Evolutionary conservation across 495 filamentous ascomycete species (phyloP).

Genomic region (Penicillium soppii): DNA sequence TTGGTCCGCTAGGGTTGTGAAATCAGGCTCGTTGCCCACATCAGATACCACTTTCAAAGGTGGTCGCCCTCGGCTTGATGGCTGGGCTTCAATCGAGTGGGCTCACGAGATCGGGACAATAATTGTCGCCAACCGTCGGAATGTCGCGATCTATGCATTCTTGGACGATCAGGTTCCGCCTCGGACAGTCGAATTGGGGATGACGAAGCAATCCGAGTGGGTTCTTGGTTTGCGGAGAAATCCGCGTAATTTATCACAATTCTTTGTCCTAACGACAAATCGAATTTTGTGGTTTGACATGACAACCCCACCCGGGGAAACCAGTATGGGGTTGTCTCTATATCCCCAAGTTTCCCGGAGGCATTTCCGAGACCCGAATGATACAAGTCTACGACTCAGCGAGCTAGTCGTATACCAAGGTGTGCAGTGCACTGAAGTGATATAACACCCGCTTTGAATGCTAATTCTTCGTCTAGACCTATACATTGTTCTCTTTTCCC

Average conservation of each 20-base stretch:
- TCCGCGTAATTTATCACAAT: constrained; percentile 42
- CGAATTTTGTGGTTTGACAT: constrained; percentile 44
- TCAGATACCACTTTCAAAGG: constrained; percentile 20
- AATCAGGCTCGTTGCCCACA: constrained; percentile 31
- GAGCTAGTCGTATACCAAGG: constrained; percentile 29
- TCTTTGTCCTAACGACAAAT: constrained; percentile 57
- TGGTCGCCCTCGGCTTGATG: constrained; percentile 37
- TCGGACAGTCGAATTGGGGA: constrained; percentile 33
- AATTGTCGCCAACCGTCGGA: constrained; percentile 45
- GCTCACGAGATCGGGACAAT: constrained; percentile 42
- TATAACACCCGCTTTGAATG: neutral
- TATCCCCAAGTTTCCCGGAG: constrained; percentile 38
- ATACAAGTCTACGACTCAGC: constrained; percentile 41
- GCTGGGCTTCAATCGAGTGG: constrained; percentile 55
- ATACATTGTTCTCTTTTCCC: constrained; percentile 46
- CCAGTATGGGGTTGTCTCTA: constrained; percentile 13
- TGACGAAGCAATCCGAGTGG: constrained; percentile 43
- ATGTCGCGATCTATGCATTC: constrained; percentile 40
- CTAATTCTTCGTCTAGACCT: constrained; percentile 21
- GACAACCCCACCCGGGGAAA: neutral
- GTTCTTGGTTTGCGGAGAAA: constrained; percentile 56
- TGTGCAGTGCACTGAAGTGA: constrained; percentile 17
- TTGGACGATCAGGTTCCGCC: constrained; percentile 17
- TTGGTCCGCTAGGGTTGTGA: constrained; percentile 23
- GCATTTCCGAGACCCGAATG: constrained; percentile 47